Percentiles rank a stretch among this genome's conserved stretches.
Conservation (phyloP, 1,284 basidiomycete species). For the Pseudozyma thailandica region DNA sequence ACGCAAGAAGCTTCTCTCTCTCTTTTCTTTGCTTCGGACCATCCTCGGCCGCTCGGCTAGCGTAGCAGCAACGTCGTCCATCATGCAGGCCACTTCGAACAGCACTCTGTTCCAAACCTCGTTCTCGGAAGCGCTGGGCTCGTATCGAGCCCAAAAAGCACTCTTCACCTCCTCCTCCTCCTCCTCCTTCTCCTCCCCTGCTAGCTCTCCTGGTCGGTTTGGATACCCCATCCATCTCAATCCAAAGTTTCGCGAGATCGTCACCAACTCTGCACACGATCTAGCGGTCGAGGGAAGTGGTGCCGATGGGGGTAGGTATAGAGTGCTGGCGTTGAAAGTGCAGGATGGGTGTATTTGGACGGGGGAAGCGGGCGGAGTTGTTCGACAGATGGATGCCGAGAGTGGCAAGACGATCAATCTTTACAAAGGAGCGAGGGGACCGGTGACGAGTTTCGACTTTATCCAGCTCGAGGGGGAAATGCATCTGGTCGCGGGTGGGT, state of each 20-base stretch:
- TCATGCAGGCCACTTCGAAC: constrained; percentile 44
- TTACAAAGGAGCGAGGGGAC: constrained; percentile 38
- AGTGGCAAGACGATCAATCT: constrained; percentile 19
- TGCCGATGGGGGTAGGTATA: constrained; percentile 32
- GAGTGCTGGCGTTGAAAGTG: constrained; percentile 19
- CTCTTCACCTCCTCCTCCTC: constrained; percentile 22
- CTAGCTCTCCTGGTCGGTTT: constrained; percentile 5
- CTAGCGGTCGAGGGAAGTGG: constrained; percentile 29
- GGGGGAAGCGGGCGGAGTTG: constrained; percentile 27
- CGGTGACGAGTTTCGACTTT: constrained; percentile 18
- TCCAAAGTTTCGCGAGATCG: constrained; percentile 11
- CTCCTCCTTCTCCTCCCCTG: not conserved
- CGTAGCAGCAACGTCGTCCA: no score
- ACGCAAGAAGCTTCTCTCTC: no score
- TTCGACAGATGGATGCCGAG: constrained; percentile 30
- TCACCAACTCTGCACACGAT: constrained; percentile 3
- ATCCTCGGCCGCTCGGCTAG: no score
- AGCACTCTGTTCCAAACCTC: constrained; percentile 49
- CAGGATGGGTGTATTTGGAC: constrained; percentile 17
- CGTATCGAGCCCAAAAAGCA: constrained; percentile 33
- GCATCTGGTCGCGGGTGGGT: constrained; percentile 35
- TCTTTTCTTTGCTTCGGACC: no score
- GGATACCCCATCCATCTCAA: constrained; percentile 45
- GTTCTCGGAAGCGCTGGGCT: constrained; percentile 40
- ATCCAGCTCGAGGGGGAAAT: not conserved